These are phyloP conservation scores for Talaromyces funiculosus DNA, from an alignment of 2,329 filamentous ascomycete genomes.

Conservation along the genomic window DNA sequence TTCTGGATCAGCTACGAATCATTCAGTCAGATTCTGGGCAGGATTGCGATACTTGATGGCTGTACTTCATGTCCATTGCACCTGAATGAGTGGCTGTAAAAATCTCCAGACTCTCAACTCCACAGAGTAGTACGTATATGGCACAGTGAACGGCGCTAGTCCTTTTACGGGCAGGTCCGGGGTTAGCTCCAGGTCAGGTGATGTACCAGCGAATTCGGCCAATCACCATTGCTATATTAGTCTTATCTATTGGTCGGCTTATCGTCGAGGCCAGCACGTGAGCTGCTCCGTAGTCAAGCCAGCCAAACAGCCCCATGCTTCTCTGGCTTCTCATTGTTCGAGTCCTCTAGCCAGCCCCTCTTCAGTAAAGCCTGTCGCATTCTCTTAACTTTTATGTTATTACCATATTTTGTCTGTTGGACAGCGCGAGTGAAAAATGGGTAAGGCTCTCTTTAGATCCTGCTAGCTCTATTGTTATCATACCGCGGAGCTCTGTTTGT, in stretches of 20 bases:
- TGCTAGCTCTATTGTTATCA: not conserved
- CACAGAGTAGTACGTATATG: not conserved
- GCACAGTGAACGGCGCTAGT: not conserved
- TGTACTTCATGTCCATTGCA: not conserved
- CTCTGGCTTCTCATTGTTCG: not conserved
- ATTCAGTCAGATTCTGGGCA: not conserved
- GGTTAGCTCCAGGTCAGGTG: not conserved
- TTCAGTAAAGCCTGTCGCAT: not conserved
- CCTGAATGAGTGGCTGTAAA: not conserved
- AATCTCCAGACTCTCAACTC: not conserved
- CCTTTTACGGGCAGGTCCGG: not conserved
- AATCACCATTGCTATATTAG: not conserved
- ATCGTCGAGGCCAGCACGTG: conserved; percentile 3
- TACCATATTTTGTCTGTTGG: not conserved
- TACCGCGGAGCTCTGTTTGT: not conserved
- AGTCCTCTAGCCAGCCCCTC: not conserved
- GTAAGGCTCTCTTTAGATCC: not conserved
- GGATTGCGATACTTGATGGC: not conserved
- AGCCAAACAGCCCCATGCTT: not conserved
- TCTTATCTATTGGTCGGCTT: conserved; percentile 1
- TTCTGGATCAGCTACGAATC: no score
- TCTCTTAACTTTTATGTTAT: not conserved
- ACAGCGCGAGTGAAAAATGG: not conserved
- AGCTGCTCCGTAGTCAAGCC: not conserved
- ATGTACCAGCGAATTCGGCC: not conserved